Evolutionary conservation across 2,329 filamentous ascomycete genomes (phyloP).

Genomic region (Alternaria dauci): DNA sequence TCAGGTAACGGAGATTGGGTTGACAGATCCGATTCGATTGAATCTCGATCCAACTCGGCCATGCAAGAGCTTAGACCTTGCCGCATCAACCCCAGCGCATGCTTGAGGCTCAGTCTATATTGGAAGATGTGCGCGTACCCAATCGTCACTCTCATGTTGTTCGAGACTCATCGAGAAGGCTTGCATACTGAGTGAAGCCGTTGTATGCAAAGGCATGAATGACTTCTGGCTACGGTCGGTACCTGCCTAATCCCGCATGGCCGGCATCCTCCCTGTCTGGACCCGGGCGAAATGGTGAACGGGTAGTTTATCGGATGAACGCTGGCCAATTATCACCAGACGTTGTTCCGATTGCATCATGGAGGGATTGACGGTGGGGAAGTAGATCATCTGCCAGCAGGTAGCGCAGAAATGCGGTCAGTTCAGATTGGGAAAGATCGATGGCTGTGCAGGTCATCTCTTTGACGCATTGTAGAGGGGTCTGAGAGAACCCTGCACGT

Average conservation of each 20-base stretch:
- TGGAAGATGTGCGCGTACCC: not conserved
- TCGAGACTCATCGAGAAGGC: not conserved
- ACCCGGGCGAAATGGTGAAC: not conserved
- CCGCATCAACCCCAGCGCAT: not conserved
- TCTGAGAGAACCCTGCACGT: not conserved
- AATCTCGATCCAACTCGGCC: not conserved
- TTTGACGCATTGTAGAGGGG: not conserved
- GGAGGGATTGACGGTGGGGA: not conserved
- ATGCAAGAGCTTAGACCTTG: not conserved
- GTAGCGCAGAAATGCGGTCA: conserved; percentile 9
- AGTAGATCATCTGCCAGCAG: conserved; percentile 1
- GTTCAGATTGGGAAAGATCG: not conserved
- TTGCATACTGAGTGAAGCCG: not conserved
- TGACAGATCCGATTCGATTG: not conserved
- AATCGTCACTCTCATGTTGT: not conserved
- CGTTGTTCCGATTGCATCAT: not conserved
- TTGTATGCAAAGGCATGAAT: not conserved
- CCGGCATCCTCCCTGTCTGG: not conserved
- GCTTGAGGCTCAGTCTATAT: not conserved
- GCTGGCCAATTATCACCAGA: not conserved
- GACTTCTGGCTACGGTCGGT: conserved; percentile 5
- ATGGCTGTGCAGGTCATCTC: not conserved
- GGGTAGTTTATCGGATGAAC: not conserved
- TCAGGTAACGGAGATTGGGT: not conserved
- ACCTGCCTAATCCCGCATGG: conserved; percentile 6